Conservation (phyloP, 306 rosid genomes). For the Fagus sylvatica region DNA sequence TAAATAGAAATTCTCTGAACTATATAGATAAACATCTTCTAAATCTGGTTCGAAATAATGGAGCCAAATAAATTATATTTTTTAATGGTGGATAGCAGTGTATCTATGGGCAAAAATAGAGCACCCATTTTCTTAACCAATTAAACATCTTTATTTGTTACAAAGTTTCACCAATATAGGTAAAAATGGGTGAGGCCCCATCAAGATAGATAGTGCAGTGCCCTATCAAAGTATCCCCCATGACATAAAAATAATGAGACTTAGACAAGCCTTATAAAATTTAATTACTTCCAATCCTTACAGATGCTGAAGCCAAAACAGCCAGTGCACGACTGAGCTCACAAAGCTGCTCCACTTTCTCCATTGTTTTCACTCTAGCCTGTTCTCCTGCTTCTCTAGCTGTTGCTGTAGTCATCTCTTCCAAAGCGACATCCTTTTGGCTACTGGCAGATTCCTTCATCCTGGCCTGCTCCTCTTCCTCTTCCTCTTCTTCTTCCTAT, state of each 20-base stretch:
- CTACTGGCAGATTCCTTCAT: slow-evolving; percentile 47
- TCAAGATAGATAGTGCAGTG: too few relatives aligned
- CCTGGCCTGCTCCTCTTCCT: slow-evolving; percentile 69
- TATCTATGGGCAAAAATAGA: too few relatives aligned
- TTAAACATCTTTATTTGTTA: too few relatives aligned
- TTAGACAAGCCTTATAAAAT: background rate
- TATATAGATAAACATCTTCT: too few relatives aligned
- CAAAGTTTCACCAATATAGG: too few relatives aligned
- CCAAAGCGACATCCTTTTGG: slow-evolving; percentile 67
- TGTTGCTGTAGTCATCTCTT: slow-evolving; percentile 71
- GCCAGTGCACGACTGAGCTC: slow-evolving; percentile 95
- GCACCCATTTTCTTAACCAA: too few relatives aligned
- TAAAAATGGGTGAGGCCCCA: too few relatives aligned
- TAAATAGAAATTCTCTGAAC: too few relatives aligned
- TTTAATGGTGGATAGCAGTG: too few relatives aligned
- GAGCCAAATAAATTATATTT: too few relatives aligned
- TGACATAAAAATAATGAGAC: background rate
- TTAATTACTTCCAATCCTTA: slow-evolving; percentile 46
- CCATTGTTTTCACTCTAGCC: slow-evolving; percentile 63
- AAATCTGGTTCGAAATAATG: too few relatives aligned
- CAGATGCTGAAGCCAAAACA: slow-evolving; percentile 96
- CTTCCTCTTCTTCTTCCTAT: slow-evolving; percentile 83
- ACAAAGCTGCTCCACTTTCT: slow-evolving; percentile 85
- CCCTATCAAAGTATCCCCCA: too few relatives aligned
- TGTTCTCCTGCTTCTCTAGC: slow-evolving; percentile 74